Evolutionary conservation across 2,329 filamentous ascomycete genomes (phyloP), one percentile per base, ranked within the genome.

Genomic region (Ophiostoma ulmi): DNA sequence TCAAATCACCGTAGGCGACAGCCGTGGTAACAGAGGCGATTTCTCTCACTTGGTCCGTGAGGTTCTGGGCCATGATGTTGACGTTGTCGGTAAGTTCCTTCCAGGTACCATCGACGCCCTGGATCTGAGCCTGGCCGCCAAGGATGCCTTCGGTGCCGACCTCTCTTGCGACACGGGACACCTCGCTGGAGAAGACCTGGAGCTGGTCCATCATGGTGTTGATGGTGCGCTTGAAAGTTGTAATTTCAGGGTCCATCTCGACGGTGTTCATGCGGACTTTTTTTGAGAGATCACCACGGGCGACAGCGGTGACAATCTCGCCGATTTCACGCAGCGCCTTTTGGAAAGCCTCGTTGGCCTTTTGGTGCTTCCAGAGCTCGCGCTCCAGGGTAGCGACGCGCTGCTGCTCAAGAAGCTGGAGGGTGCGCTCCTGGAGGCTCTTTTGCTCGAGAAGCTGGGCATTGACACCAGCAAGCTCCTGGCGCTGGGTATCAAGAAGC

Each of bases 151-250:
- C 94, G 14, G 94, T 98, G 75, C 94, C 94, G 83, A 98, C 94
- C 80, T 98, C 94, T 79, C 93, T 91, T 69, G 94, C 94, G 75
- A 98, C 90, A 75, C 93, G 91, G 44, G 94, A 97, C 77, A 98
- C 94, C 82, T 98, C 94, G 80, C 92, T 96, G 74, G 94, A 94
- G 80, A 98, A 98, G 72, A 96, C 92, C 79, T 97, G 94, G 72
- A 98, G 86, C 80, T 97, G 94, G 78, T 98, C 94, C 88, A 98
- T 97, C 94, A 98, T 98, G 75, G 92, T 96, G 80, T 98, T 98
- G 83, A 98, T 98, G 73, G 94, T 97, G 76, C 93, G 90, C 82
- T 98, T 98, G 84, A 98, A 98, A 11, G 93, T 94, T 38, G 93
- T 95, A 77, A 98, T 98, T 84, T 98, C 94, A 38, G 94, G 93